Base-by-base conservation (phyloP, 2,329 filamentous ascomycete species). In the Hymenoscyphus repandus region DNA sequence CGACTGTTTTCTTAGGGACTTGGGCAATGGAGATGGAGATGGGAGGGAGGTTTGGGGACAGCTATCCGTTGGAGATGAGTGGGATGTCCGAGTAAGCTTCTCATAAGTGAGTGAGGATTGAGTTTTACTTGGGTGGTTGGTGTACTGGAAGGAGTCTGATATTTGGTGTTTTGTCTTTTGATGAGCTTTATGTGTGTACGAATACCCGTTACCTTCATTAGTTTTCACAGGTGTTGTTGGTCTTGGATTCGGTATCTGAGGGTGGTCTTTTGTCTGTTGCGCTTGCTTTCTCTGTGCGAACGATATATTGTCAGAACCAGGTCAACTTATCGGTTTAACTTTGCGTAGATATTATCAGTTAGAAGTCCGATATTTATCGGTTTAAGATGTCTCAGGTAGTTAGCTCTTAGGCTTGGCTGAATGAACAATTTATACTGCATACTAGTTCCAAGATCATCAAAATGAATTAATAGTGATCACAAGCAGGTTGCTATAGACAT, bases 11-110 rank as follows among this genome's bases (percentile, higher is more conserved):
- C 18, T 31, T 52, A 6, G 60, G 61, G 9, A 45, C 41, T 5
- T 62, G 61, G 61, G 53, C 22, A 32, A 33, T 37, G 12, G 32
- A 41, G 33, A 50, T 30, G 2, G 12, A 33, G 18, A 11, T 27
- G 17, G 20, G 32, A 31, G 30, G 32, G 15, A 12, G n/a, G 38
- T 17, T 43, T 12, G 39, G 32, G 5, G 33, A 49, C 27, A 47
- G 42, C 20, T 52, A 55, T 46, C 45, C 54, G 17, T 45, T 57
- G 52, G 40, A n/a, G 12, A 48, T 62, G 52, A 59, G 54, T 47
- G 54, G 54, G 2, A 32, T 54, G 17, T 51, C 33, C 32, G 53
- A 51, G 32, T 36, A 30, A 37, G n/a, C 13, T 12, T 17, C 54
- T 41, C 42, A 51, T 34, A 45, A 49, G 1, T 49, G 46, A 48